phyloP scores from a whole-genome alignment of 2,329 filamentous ascomycete species.

The Dothistroma pini region DNA sequence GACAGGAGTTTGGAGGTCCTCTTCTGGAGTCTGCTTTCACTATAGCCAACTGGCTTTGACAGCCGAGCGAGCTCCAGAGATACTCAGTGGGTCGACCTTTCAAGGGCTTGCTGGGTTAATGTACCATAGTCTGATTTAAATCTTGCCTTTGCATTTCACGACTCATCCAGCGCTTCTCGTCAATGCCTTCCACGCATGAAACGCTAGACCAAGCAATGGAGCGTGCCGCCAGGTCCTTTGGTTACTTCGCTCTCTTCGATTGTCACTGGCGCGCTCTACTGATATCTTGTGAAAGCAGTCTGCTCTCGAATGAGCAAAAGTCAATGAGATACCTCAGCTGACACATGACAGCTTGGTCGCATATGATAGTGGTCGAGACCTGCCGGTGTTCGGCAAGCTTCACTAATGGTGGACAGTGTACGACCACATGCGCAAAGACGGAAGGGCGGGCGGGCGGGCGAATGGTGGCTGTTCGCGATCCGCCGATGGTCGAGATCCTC shows the following conservation, averaged over 20 bases:
- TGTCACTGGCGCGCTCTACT: background rate
- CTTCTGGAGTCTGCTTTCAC: background rate
- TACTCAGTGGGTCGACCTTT: background rate
- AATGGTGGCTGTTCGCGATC: no score
- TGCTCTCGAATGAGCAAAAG: no score
- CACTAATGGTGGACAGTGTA: no score
- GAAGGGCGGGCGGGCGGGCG: no score
- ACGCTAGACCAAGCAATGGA: background rate
- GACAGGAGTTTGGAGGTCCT: background rate
- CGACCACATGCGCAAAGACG: no score
- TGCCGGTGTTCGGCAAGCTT: no score
- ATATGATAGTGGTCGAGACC: no score
- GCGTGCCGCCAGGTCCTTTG: background rate
- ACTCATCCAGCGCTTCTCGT: background rate
- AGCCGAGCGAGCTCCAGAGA: background rate
- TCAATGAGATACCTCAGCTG: no score
- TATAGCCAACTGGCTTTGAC: background rate
- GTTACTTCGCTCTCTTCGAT: background rate
- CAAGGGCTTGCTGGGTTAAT: background rate
- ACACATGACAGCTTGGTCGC: no score
- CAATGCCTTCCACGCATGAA: background rate
- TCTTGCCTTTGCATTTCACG: no score
- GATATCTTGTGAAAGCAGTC: no score
- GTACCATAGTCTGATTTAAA: background rate
- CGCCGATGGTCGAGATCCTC: no score